These are phyloP conservation scores for Penicillium sp. DNA, from an alignment of 2,329 filamentous ascomycete genomes.

Conservation along the genomic window DNA sequence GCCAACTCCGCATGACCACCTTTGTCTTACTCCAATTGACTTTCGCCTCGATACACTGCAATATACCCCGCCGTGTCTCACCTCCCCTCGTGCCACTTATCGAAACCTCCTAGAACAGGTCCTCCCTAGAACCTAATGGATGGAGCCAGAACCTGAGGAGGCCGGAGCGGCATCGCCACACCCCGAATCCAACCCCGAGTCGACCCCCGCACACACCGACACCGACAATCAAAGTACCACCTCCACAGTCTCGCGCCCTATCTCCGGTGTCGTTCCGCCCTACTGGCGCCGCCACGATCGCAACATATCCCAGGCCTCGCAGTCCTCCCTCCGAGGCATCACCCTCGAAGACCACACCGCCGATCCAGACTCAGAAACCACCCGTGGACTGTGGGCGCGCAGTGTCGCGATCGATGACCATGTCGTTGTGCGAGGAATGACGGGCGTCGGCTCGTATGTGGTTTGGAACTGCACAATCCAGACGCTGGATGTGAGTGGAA, in stretches of 20 bases:
- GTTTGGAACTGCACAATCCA: slow-evolving; percentile 91
- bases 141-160: slow-evolving; percentile 45
- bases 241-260: slow-evolving; percentile 16
- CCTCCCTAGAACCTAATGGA: slow-evolving; percentile 38
- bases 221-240: slow-evolving; percentile 14
- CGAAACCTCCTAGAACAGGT: neutral
- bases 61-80: neutral
- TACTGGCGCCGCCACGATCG: slow-evolving; percentile 49
- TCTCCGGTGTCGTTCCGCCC: slow-evolving; percentile 43
- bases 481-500: slow-evolving; percentile 71
- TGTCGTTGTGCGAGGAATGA: slow-evolving; percentile 60
- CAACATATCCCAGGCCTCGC: slow-evolving; percentile 43
- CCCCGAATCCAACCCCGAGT: slow-evolving; percentile 21
- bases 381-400: slow-evolving; percentile 63
- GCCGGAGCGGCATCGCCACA: slow-evolving; percentile 32
- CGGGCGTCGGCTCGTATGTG: slow-evolving; percentile 80
- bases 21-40: too few relatives aligned
- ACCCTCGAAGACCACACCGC: slow-evolving; percentile 66
- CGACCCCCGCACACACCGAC: slow-evolving; percentile 5
- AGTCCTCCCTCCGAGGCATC: slow-evolving; percentile 50
- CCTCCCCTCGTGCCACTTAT: neutral
- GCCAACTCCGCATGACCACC: neutral
- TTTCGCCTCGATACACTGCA: too few relatives aligned
- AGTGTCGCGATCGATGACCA: slow-evolving; percentile 64
- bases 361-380: slow-evolving; percentile 57